These are phyloP conservation scores for Fraxinus angustifolia DNA, from an alignment of 305 asterid genomes.

Conservation along the genomic window DNA sequence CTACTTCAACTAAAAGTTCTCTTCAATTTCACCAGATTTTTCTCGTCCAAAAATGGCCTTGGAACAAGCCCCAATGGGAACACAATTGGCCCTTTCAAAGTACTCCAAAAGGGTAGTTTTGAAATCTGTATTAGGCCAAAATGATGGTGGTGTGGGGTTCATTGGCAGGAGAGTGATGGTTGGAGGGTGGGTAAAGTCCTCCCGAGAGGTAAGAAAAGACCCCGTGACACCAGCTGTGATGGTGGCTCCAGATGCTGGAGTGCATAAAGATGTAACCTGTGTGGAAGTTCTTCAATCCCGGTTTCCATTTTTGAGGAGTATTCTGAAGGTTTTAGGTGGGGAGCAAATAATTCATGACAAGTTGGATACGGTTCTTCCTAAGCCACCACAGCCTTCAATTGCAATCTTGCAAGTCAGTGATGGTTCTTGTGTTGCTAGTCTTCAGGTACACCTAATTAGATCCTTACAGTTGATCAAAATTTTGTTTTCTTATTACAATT, in stretches of 20 bases:
- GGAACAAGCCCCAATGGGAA: constrained; percentile 39
- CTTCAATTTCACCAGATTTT: not conserved
- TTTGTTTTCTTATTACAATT: not conserved
- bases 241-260: constrained; percentile 22
- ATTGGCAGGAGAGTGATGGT: constrained; percentile 59
- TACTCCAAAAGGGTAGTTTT: constrained; percentile 61
- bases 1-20: constrained; percentile 4
- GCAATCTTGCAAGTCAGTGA: constrained; percentile 62
- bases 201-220: constrained; percentile 63
- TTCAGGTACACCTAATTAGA: constrained; percentile 43
- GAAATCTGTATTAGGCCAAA: constrained; percentile 47
- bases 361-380: constrained; percentile 38
- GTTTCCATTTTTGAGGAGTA: constrained; percentile 58
- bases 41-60: constrained; percentile 40
- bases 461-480: not conserved
- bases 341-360: constrained; percentile 52
- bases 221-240: constrained; percentile 12
- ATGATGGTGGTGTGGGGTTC: constrained; percentile 51
- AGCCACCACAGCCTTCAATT: constrained; percentile 50
- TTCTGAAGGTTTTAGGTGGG: constrained; percentile 56
- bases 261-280: constrained; percentile 54
- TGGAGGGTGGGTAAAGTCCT: constrained; percentile 93
- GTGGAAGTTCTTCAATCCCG: constrained; percentile 60
- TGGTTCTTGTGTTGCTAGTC: constrained; percentile 64
- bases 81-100: constrained; percentile 38